Base-by-base conservation (phyloP, 1,284 basidiomycete genomes). In the Ceratobasidium sp. region DNA sequence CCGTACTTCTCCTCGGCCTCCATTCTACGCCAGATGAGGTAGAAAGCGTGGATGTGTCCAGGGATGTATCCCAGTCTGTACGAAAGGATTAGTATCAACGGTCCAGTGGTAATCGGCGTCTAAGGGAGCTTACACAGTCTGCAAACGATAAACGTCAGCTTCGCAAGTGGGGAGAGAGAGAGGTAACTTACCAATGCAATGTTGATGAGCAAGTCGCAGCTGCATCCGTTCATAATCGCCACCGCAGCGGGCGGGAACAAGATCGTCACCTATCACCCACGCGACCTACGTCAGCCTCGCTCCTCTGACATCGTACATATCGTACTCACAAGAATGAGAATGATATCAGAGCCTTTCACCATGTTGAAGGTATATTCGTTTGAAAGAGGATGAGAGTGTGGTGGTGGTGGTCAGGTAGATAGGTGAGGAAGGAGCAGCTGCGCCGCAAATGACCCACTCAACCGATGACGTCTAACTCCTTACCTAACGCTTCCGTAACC, bases 1-100 rank as follows among this genome's bases (percentile, higher is more conserved):
- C 91, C 91, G 79, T 90, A 93, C 63, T 85, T 83, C 77, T 93
- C 91, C 78, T 94, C 91, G 0, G 92, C 92, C 77, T 90, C 85
- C 83, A 92, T 92, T 82, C 88, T 88, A 84, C 87, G 90, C 81
- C 91, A 91, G 73, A 90, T 90, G 55, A 90, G 83, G 89, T 88
- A 84, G 80, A 84, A 83, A 7, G 82, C 82, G 76, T 84, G 82
- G 32, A 84, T 76, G 76, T 83, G 83, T 4, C 83, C 83, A 1
- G 81, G 81, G 63, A 78, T 72, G 63, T 76, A 78, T 73, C 78
- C 80, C 13, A 78, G 75, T 18, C 79, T 74, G 44, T 21, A n/a
- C 21, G 46, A 44, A 1, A 26, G 23, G 3, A 32, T 35, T 23
- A 64, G 28, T n/a, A 47, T 18, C 26, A 11, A 11, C n/a, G 11